phyloP scores from a whole-genome alignment of 2,329 filamentous ascomycete genomes.

The Ophiostoma ulmi region DNA sequence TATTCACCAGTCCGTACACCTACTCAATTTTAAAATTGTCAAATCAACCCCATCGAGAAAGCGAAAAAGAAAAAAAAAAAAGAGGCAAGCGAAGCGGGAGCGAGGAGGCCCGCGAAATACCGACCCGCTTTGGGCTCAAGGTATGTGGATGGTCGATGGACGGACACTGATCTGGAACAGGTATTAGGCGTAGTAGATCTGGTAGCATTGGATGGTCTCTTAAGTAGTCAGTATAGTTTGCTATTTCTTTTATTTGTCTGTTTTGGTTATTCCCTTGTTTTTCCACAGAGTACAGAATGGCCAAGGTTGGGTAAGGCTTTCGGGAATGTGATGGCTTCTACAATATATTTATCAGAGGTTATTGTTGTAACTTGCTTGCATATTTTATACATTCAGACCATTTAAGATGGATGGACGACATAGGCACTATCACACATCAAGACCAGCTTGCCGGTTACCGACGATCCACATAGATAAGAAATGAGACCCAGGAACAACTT shows the following conservation, averaged over 20 bases:
- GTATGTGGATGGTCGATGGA: not conserved
- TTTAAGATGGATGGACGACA: no score
- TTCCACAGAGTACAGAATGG: not conserved
- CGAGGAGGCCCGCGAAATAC: not conserved
- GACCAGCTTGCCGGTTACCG: not conserved
- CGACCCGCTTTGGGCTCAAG: conserved; percentile 8
- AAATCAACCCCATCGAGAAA: not conserved
- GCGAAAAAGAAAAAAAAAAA: no score
- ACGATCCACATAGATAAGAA: conserved; percentile 5
- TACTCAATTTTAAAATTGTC: not conserved
- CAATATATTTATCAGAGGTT: not conserved
- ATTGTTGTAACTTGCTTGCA: not conserved
- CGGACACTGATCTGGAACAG: not conserved
- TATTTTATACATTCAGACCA: not conserved
- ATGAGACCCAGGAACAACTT: not conserved
- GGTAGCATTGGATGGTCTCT: not conserved
- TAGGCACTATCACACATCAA: not conserved
- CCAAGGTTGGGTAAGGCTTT: not conserved
- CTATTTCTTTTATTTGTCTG: not conserved
- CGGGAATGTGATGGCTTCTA: not conserved
- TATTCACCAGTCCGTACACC: no score
- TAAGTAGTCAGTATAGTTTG: not conserved
- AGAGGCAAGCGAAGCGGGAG: conserved; percentile 1
- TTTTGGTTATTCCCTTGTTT: not conserved
- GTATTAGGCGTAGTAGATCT: not conserved